A percentile compares a stretch with the other conserved stretches of the same genome.
These are phyloP conservation scores for Aspergillus pseudoterreus DNA, from an alignment of 2,329 filamentous ascomycete species.

Conservation along the genomic window DNA sequence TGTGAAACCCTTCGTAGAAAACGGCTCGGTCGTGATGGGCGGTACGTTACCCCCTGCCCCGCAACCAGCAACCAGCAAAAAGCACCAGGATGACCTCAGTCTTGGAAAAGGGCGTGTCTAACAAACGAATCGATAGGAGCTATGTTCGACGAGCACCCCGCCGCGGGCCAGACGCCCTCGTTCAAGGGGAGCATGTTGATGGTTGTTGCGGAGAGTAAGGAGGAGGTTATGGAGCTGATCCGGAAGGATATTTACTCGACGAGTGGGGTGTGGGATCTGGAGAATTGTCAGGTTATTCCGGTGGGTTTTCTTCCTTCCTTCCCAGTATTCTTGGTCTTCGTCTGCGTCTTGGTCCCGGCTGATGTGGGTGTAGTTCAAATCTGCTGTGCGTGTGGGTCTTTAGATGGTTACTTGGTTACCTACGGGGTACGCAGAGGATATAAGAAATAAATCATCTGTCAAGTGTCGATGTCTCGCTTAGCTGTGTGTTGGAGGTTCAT, in stretches of 20 bases:
- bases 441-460: no score
- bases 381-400: conserved; percentile 21
- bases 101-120: not conserved
- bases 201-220: conserved; percentile 61
- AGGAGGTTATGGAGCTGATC: conserved; percentile 65
- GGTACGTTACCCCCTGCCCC: conserved; percentile 53
- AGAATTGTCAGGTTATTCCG: conserved; percentile 52
- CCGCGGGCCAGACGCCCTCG: conserved; percentile 57
- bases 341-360: not conserved
- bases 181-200: conserved; percentile 74
- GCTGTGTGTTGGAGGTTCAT: no score
- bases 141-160: conserved; percentile 62
- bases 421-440: no score
- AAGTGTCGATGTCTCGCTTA: no score
- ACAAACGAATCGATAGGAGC: conserved; percentile 50
- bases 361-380: conserved; percentile 15
- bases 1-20: conserved; percentile 50
- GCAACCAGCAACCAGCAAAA: no score
- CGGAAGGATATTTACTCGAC: conserved; percentile 69
- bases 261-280: conserved; percentile 75
- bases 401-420: not conserved
- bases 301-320: conserved; percentile 23
- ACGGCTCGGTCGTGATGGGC: conserved; percentile 61
- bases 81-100: no score
- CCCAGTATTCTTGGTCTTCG: not conserved